Percentiles rank a stretch among this genome's conserved stretches.
phyloP scores from a whole-genome alignment of 164 flowering plant species.

The Vitis cinerea region DNA sequence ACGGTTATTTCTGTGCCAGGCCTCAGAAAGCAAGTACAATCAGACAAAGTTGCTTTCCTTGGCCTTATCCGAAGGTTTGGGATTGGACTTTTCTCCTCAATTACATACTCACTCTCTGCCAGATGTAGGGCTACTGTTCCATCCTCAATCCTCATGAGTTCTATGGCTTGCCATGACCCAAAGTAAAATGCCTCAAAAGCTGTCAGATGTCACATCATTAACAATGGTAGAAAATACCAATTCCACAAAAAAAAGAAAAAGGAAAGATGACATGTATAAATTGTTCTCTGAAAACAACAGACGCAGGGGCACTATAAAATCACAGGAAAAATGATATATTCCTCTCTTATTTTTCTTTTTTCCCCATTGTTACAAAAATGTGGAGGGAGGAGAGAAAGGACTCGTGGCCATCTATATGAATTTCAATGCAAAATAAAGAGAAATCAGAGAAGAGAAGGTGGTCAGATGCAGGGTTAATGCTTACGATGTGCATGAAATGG shows the following conservation, averaged over 20 bases:
- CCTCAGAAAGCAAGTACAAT: slow-evolving; percentile 71
- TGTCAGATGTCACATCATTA: slow-evolving; percentile 19
- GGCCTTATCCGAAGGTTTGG: slow-evolving; percentile 57
- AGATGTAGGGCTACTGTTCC: slow-evolving; percentile 47
- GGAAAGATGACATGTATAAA: background rate
- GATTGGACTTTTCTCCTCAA: slow-evolving; percentile 41
- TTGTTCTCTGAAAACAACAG: background rate
- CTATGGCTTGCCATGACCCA: slow-evolving; percentile 64
- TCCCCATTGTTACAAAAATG: no score
- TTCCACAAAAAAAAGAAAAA: background rate
- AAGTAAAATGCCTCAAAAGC: slow-evolving; percentile 74
- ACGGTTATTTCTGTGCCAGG: slow-evolving; percentile 78
- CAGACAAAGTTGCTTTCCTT: slow-evolving; percentile 59
- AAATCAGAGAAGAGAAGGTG: background rate
- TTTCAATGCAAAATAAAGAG: background rate
- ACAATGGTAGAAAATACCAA: background rate
- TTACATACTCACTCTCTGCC: slow-evolving; percentile 26
- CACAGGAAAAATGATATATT: background rate
- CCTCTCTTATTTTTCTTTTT: no score
- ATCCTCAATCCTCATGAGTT: slow-evolving; percentile 40
- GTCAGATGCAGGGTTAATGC: slow-evolving; percentile 6
- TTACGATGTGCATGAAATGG: slow-evolving; percentile 44
- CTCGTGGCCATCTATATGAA: no score
- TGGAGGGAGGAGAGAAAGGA: no score
- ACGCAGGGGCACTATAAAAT: no score